Conservation (phyloP, 768 basidiomycete species). For the Termitomyces sp. region DNA sequence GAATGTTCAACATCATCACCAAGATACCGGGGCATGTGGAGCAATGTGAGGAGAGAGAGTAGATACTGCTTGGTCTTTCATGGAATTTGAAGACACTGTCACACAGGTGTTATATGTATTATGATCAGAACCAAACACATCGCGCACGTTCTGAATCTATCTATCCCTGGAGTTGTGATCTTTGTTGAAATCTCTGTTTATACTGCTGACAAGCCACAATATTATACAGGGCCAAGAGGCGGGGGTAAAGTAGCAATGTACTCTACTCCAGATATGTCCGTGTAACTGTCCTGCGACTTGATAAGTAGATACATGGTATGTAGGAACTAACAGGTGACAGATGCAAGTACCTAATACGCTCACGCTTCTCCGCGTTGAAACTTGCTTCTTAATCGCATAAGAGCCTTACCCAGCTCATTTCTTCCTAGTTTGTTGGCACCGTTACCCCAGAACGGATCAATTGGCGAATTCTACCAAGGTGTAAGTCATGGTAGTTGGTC, state of each 20-base stretch:
- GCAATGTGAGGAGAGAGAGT: not conserved
- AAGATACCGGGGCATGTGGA: not conserved
- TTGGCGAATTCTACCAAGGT: slow-evolving; percentile 53
- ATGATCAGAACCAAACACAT: not conserved
- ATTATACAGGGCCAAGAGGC: no score
- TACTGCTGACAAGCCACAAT: no score
- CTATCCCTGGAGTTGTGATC: no score
- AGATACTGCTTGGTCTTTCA: not conserved
- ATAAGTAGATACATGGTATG: no score
- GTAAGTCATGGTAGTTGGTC: not conserved
- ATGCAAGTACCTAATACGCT: not conserved
- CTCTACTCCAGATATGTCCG: no score
- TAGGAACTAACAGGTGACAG: not conserved
- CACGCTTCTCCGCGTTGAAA: slow-evolving; percentile 29
- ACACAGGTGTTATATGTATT: no score
- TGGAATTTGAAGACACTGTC: not conserved
- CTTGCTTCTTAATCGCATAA: slow-evolving; percentile 54
- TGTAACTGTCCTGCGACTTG: no score
- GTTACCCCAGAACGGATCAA: slow-evolving; percentile 72
- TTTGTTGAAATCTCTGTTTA: no score
- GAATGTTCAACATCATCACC: slow-evolving; percentile 6
- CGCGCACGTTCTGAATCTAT: no score
- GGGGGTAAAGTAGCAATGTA: no score
- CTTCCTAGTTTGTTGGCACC: slow-evolving; percentile 58
- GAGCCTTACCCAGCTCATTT: slow-evolving; percentile 70